Percentiles rank a stretch among this genome's conserved stretches.
Conservation (phyloP, 495 filamentous ascomycete species). For the Tetracladium setigerum region DNA sequence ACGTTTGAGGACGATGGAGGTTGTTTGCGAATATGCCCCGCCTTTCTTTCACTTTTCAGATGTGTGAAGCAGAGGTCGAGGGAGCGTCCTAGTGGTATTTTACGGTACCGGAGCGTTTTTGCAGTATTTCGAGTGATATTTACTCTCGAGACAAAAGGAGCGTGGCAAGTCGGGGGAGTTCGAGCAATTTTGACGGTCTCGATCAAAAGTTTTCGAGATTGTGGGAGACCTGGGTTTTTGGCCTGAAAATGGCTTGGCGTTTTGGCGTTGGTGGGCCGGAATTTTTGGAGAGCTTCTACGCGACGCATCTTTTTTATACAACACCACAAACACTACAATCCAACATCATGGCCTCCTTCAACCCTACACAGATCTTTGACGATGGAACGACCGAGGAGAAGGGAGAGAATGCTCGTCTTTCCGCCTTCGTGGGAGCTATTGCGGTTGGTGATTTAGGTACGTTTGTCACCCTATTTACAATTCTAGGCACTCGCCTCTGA, state of each 20-base stretch:
- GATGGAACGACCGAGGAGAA: slow-evolving; percentile 97
- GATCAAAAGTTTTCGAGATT: not conserved
- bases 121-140: no score
- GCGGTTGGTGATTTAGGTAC: slow-evolving; percentile 69
- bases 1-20: not conserved
- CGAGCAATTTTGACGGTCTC: not conserved
- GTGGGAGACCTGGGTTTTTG: not conserved
- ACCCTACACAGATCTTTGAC: slow-evolving; percentile 96
- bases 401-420: slow-evolving; percentile 97
- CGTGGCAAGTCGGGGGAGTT: not conserved
- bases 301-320: no score
- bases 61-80: no score
- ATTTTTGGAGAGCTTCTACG: not conserved
- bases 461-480: no score
- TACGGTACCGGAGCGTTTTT: no score
- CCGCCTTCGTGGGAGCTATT: slow-evolving; percentile 94
- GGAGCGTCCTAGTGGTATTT: no score
- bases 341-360: slow-evolving; percentile 45
- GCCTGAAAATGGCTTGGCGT: not conserved
- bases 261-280: no score
- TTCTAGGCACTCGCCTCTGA: no score
- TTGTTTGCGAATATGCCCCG: no score
- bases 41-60: no score
- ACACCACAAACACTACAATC: slow-evolving; percentile 3
- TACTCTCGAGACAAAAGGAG: no score